Evolutionary conservation across 2,329 filamentous ascomycete species (phyloP), one percentile per base, ranked within the genome.

Genomic region (Colletotrichum phormii): DNA sequence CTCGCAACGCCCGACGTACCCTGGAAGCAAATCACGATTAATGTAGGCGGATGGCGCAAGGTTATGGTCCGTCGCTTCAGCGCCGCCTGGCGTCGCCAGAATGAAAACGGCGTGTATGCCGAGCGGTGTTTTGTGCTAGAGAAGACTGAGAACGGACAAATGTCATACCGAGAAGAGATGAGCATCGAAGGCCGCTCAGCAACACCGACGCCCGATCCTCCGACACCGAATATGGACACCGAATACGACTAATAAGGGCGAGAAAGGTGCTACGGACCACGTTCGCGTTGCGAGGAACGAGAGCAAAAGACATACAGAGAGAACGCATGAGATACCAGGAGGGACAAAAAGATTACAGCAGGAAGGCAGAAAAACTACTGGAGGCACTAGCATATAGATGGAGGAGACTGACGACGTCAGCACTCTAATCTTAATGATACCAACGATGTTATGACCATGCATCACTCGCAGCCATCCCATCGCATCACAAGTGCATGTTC

Each of bases 111-210:
- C 2, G 77, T 86, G 1, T 87, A 81, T 73, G 86, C 86, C 0
- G 86, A 88, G 77, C 77, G 86, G 46, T 86, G 85, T 72, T 87
- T 88, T 64, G 79, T 86, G 9, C 73, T 86, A 31, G 81, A 85
- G 72, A 76, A 77, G 62, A 64, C 64, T 4, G 61, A 67, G 6
- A 53, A 62, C 13, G 72, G 71, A 2, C 72, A 64, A 18, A 67
- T 75, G 72, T n/a, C 35, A 8, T 73, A 72, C 26, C 57, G 65
- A 15, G 74, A 75, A 55, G 72, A 75, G 26, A 70, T 63, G 63
- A 63, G 64, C 37, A 59, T 75, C 22, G 74, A 75, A 26, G 69
- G 68, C 9, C 68, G 72, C 42, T 75, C 74, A n/a, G 59, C 74
- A 15, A 74, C 74, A n/a, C 68, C 74, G 13, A 74, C 72, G 18